These are phyloP conservation scores for Colletotrichum chrysophilum DNA, from an alignment of 2,329 filamentous ascomycete species.

Conservation along the genomic window DNA sequence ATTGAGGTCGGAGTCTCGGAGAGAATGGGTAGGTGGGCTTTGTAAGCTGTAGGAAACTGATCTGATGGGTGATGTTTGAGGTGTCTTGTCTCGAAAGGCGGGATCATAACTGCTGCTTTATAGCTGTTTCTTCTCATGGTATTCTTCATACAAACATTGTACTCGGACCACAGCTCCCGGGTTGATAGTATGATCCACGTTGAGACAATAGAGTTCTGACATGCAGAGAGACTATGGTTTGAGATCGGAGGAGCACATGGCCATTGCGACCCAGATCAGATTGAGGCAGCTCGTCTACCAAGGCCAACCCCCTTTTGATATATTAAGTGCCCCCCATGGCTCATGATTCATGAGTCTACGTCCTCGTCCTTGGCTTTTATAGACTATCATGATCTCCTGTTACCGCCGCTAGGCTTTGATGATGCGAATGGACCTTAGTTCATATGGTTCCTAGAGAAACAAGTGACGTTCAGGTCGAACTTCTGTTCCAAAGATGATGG, in stretches of 20 bases:
- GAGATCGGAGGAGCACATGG: background rate
- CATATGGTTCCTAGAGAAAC: background rate
- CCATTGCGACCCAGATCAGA: background rate
- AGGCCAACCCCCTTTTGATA: background rate
- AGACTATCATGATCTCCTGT: background rate
- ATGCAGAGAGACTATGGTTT: background rate
- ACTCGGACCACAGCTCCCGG: background rate
- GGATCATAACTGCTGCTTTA: background rate
- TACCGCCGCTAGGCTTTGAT: background rate
- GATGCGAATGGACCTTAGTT: background rate
- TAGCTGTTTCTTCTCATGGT: background rate
- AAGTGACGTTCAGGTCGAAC: background rate
- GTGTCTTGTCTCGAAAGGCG: background rate
- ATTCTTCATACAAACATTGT: fast-evolving
- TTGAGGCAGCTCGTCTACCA: background rate
- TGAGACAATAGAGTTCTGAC: background rate
- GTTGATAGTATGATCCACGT: background rate
- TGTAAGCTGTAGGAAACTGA: background rate
- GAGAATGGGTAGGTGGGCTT: too few relatives aligned
- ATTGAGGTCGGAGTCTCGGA: background rate
- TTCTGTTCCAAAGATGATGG: background rate
- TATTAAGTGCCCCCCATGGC: background rate
- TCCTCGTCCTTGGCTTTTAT: background rate
- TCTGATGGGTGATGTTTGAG: background rate
- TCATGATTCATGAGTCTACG: background rate